Percentiles rank a stretch among this genome's conserved stretches.
phyloP scores from a whole-genome alignment of 2,329 filamentous ascomycete species.

The Dactylellina cionopaga region DNA sequence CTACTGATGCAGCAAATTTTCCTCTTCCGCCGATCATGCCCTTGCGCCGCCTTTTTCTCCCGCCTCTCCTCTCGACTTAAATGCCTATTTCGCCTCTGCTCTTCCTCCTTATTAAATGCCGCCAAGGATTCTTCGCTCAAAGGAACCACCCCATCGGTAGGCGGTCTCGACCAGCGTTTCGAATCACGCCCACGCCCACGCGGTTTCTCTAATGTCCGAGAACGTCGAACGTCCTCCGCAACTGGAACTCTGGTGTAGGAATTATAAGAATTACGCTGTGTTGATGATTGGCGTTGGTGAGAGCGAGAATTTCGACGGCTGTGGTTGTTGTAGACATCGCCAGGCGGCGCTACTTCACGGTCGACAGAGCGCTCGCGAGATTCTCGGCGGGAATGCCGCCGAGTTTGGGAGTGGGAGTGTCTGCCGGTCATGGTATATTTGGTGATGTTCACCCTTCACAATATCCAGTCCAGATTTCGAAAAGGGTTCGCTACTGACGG shows the following conservation, averaged over 20 bases:
- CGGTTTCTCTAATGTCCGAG: constrained; percentile 16
- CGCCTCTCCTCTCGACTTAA: constrained; percentile 36
- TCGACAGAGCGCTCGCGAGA: constrained; percentile 29
- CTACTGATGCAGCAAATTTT: constrained; percentile 59
- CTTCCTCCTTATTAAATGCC: constrained; percentile 48
- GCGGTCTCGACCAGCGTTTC: constrained; percentile 13
- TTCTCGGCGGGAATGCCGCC: constrained; percentile 32
- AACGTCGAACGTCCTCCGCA: constrained; percentile 15
- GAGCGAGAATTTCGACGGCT: constrained; percentile 17
- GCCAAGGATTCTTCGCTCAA: constrained; percentile 44
- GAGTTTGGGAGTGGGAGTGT: constrained; percentile 24
- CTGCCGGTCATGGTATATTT: constrained; percentile 30
- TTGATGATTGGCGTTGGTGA: constrained; percentile 21
- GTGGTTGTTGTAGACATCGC: neutral
- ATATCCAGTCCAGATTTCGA: too few species aligned
- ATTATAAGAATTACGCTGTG: constrained; percentile 11
- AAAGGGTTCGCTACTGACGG: too few species aligned
- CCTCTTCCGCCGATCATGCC: constrained; percentile 57
- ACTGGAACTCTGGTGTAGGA: constrained; percentile 1
- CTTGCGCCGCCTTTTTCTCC: constrained; percentile 25
- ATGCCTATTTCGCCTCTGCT: constrained; percentile 29
- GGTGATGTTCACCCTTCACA: too few species aligned
- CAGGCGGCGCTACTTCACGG: constrained; percentile 4
- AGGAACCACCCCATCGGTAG: constrained; percentile 39
- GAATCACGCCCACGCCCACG: neutral